Evolutionary conservation across 257 asterid species (phyloP), one percentile per base, ranked within the genome.

Genomic region (Salvia splendens): DNA sequence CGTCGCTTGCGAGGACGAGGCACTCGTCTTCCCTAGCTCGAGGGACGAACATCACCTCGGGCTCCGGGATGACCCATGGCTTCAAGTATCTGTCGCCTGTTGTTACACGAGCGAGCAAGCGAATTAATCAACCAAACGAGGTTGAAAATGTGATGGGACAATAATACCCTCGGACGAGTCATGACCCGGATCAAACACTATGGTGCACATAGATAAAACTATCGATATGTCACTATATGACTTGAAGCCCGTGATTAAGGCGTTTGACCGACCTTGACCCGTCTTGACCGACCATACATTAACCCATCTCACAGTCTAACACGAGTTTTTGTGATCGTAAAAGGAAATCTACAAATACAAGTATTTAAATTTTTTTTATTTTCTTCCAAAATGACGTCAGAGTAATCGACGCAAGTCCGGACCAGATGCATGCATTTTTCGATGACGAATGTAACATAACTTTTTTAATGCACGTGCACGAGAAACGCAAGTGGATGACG

Each of bases 11-110:
- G 12, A 90, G 78, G 66, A 90, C 67, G 10, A 90, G 96, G 72
- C 91, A 83, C 70, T 91, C 89, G 14, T 91, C 97, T 64, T 87
- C 97, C 74, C 85, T 83, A 28, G 43, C 88, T 82, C 97, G 96
- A 3, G 97, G 91, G 17, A 91, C 49, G 61, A 91, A 83, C 84
- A 72, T 72, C 3, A 88, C 85, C 61, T 88, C 96, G 11, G 97
- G 97, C 12, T 86, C 86, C 0, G 97, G 97, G 40, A 91, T 91
- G 67, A 91, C 88, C 87, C 86, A 83, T 12, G 97, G 97, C 71
- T 91, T 91, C 56, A 91, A 72, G 80, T 88, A 91, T 67, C 95
- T 79, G 77, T 88, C 97, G 11, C 97, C 97, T 91, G 83, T 40
- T 24, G 30, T 24, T 24, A 2, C 30, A 24, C 11, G 16, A 9